Percentiles rank a stretch among this genome's conserved stretches.
These are phyloP conservation scores for Cyclotella sp. DNA, from an alignment of 108 stramenopile species.

Conservation along the genomic window DNA sequence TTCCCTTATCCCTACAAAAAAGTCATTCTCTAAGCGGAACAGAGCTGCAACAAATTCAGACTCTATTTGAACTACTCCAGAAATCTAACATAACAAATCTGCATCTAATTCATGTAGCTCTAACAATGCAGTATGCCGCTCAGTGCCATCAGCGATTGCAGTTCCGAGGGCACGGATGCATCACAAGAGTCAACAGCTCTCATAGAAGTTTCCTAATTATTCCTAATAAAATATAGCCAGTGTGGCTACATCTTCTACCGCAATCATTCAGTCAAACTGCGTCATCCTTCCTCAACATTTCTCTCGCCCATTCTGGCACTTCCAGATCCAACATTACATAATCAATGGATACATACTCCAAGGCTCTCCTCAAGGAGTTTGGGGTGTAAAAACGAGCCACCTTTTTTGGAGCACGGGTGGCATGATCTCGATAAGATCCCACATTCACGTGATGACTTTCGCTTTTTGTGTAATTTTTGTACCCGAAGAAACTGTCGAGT, in stretches of 20 bases:
- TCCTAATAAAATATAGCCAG: neutral
- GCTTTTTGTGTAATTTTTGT: neutral
- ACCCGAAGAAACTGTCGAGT: constrained; percentile 31
- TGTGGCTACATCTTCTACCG: neutral
- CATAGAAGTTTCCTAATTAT: too few species aligned
- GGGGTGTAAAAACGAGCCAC: constrained; percentile 56
- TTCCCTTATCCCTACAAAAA: too few species aligned
- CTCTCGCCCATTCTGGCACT: constrained; percentile 57
- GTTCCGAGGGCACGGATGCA: too few species aligned
- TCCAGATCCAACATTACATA: constrained; percentile 50
- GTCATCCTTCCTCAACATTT: constrained; percentile 16
- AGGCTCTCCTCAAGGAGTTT: constrained; percentile 50
- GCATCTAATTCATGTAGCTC: too few species aligned
- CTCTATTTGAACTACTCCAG: too few species aligned
- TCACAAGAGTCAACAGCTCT: too few species aligned
- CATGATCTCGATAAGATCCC: neutral
- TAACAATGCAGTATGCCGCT: too few species aligned
- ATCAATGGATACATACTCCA: constrained; percentile 66
- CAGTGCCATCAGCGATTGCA: too few species aligned
- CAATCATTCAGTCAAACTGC: neutral
- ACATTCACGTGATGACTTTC: constrained; percentile 9
- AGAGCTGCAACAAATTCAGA: too few species aligned
- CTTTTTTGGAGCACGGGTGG: constrained; percentile 22
- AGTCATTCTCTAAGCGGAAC: too few species aligned
- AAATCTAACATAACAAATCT: too few species aligned